Conservation (phyloP, 2,329 filamentous ascomycete species). For the Fusarium goolgardi region DNA sequence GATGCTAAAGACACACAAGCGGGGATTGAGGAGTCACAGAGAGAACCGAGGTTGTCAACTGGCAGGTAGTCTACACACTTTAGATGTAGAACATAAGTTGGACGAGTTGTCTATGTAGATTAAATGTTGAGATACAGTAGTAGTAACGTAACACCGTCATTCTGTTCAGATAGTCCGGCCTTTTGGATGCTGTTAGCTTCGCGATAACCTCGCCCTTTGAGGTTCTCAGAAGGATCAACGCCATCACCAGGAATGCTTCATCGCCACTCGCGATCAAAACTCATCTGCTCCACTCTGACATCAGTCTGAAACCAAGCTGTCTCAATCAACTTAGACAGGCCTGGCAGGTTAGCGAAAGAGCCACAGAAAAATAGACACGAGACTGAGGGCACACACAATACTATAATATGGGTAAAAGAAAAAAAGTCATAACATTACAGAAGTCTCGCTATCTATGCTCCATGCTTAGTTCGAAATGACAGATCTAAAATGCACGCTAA, state of each 20-base stretch:
- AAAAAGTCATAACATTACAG: neutral
- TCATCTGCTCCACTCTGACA: neutral
- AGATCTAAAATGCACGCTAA: conserved; percentile 2
- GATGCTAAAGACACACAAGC: neutral
- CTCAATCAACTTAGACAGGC: too few species aligned
- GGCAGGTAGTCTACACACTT: fast-evolving
- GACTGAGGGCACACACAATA: too few species aligned
- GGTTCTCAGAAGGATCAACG: neutral
- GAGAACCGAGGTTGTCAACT: too few species aligned
- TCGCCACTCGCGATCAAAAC: neutral
- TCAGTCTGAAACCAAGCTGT: neutral
- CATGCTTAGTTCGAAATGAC: neutral
- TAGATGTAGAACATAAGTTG: neutral
- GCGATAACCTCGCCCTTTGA: neutral
- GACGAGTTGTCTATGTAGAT: neutral
- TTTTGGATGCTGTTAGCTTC: neutral
- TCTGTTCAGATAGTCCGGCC: fast-evolving
- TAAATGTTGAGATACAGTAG: fast-evolving
- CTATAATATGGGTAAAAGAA: too few species aligned
- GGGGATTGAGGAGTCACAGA: too few species aligned
- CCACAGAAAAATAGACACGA: too few species aligned
- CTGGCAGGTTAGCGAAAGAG: neutral
- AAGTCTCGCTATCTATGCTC: neutral
- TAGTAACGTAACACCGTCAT: fast-evolving
- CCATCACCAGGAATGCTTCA: neutral